Percentiles rank a stretch among this genome's conserved stretches.
These are phyloP conservation scores for Clarireedia hainanense DNA, from an alignment of 2,329 filamentous ascomycete species.

Conservation along the genomic window DNA sequence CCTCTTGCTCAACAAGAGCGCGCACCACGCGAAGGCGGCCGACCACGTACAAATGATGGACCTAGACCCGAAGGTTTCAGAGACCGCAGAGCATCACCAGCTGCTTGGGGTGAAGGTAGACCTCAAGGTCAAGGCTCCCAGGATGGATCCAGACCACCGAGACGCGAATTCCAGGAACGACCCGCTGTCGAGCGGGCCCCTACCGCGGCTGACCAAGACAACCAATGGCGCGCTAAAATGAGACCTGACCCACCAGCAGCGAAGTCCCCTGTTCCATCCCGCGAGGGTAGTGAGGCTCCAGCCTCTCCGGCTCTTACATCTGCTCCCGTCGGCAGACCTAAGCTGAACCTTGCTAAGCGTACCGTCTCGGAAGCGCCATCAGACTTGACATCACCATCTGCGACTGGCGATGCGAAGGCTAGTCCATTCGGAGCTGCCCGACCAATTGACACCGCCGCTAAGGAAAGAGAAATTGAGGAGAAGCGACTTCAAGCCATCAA, in stretches of 20 bases:
- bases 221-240: conserved; percentile 89
- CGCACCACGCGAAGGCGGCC: conserved; percentile 48
- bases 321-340: conserved; percentile 61
- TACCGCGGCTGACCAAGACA: conserved; percentile 87
- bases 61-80: conserved; percentile 50
- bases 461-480: conserved; percentile 85
- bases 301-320: conserved; percentile 57
- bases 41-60: conserved; percentile 52
- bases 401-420: conserved; percentile 63
- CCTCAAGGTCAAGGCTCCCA: conserved; percentile 34
- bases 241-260: conserved; percentile 56
- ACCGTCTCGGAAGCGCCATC: conserved; percentile 67
- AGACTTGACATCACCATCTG: conserved; percentile 42
- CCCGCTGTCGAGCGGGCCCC: conserved; percentile 60
- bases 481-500: conserved; percentile 66
- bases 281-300: conserved; percentile 67
- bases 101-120: conserved; percentile 66
- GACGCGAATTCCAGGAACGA: conserved; percentile 67
- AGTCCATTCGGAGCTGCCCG: conserved; percentile 91
- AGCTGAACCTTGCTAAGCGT: conserved; percentile 81
- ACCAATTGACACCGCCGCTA: conserved; percentile 86
- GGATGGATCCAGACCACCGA: conserved; percentile 72
- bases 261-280: conserved; percentile 58
- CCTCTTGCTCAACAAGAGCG: conserved; percentile 52
- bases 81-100: conserved; percentile 61